Evolutionary conservation across 2,329 filamentous ascomycete species (phyloP), one percentile per base, ranked within the genome.

Genomic region (Aspergillus sp.): DNA sequence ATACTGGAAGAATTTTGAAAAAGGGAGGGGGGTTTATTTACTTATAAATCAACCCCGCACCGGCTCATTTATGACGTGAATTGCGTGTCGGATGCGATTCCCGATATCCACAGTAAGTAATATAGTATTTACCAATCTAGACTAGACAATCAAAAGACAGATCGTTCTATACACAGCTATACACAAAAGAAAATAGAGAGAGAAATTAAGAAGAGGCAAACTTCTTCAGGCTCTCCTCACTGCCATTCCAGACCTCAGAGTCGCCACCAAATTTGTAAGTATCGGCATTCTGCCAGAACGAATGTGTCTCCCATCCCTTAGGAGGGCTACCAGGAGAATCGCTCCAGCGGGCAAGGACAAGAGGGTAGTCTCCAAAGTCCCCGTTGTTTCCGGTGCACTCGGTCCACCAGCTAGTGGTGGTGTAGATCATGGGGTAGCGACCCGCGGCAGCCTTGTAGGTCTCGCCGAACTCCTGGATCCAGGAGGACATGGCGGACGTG

Each of bases 401-500:
- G 8, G 64, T 69, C 82, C 82, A 85, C 82, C 82, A 85, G 58
- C 76, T 75, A 7, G 78, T 75, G 37, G 75, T 81, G 41, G 78
- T 79, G 65, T 83, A 84, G 48, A 85, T 73, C 62, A 84, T 69
- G 0, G 82, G 82, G 54, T 80, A 82, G 3, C 78, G 72, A 1
- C 74, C 72, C 2, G 79, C 82, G n/a, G 64, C 66, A 22, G 61
- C 39, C 56, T 80, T 71, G 64, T 84, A 85, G 5, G 74, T 77
- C 51, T 81, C 70, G 60, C 79, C 77, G 66, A 85, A 85, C 52
- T 79, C 77, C 54, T 71, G 65, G 70, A 84, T 82, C 82, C 82
- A 85, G 17, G 71, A 64, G 3, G 82, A 79, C 75, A 83, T 82
- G 30, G 66, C 68, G 17, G 68, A 69, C 5, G 68, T 57, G 34